These are phyloP conservation scores for Aspergillus melleus DNA, from an alignment of 2,329 filamentous ascomycete species.

Conservation along the genomic window DNA sequence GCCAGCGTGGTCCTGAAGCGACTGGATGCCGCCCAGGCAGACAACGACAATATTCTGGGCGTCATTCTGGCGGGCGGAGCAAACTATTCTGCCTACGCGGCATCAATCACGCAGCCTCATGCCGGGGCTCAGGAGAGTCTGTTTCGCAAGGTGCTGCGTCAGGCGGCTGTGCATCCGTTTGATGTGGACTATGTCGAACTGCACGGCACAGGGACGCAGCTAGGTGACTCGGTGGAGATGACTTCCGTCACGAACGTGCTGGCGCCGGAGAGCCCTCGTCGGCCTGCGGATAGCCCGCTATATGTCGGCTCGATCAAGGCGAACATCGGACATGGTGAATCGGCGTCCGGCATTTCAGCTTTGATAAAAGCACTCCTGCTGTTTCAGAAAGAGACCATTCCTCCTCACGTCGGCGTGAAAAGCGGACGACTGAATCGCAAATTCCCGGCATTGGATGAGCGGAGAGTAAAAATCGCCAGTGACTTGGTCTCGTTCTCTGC, in stretches of 20 bases:
- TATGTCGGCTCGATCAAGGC: constrained; percentile 35
- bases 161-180: constrained; percentile 38
- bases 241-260: constrained; percentile 37
- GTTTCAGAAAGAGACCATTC: constrained; percentile 63
- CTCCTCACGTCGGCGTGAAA: constrained; percentile 68
- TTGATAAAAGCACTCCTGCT: constrained; percentile 66
- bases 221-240: constrained; percentile 40
- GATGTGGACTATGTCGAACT: constrained; percentile 41
- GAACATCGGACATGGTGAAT: constrained; percentile 50
- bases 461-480: constrained; percentile 39
- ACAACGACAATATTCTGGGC: constrained; percentile 47
- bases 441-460: constrained; percentile 30
- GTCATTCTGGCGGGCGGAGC: constrained; percentile 45
- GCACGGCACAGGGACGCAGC: constrained; percentile 43
- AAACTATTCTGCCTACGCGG: constrained; percentile 50
- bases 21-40: constrained; percentile 51
- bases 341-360: constrained; percentile 31
- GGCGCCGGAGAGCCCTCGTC: constrained; percentile 59
- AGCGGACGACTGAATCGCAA: constrained; percentile 30
- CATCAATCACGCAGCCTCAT: constrained; percentile 46
- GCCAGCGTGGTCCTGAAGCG: constrained; percentile 53
- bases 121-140: constrained; percentile 40
- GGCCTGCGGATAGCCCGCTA: constrained; percentile 25
- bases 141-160: constrained; percentile 37
- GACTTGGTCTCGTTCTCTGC: constrained; percentile 33